phyloP scores from a whole-genome alignment of 768 basidiomycete genomes.

The Leucocoprinus birnbaumii region DNA sequence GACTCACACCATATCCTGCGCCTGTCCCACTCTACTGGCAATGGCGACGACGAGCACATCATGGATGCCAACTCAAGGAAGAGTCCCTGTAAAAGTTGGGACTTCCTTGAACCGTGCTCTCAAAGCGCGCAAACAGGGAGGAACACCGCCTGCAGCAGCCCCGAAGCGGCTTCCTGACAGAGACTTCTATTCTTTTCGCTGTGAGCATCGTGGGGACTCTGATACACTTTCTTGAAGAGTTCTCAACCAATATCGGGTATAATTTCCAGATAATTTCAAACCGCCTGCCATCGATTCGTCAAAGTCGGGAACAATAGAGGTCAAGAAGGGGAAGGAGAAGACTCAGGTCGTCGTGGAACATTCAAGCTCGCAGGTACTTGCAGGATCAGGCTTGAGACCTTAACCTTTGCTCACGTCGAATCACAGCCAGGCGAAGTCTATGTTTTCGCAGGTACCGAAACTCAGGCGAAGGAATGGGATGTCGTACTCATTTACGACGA shows the following conservation, averaged over 20 bases:
- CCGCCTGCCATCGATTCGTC: slow-evolving; percentile 66
- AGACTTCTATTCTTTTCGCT: slow-evolving; percentile 77
- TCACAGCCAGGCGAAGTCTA: slow-evolving; percentile 48
- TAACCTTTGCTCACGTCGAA: not conserved
- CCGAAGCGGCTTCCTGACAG: slow-evolving; percentile 52
- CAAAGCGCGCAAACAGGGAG: slow-evolving; percentile 68
- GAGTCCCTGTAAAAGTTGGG: slow-evolving; percentile 58
- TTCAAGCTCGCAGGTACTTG: slow-evolving; percentile 55
- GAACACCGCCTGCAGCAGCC: slow-evolving; percentile 26
- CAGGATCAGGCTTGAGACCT: not conserved
- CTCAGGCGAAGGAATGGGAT: slow-evolving; percentile 62
- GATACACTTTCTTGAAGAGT: not conserved
- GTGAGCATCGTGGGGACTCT: slow-evolving; percentile 37
- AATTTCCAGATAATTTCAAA: slow-evolving; percentile 65
- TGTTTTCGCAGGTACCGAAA: slow-evolving; percentile 56
- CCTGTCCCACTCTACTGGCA: slow-evolving; percentile 7
- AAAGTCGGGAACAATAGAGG: slow-evolving; percentile 64
- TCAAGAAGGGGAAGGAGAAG: slow-evolving; percentile 50
- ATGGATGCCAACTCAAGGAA: slow-evolving; percentile 62
- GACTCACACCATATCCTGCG: not conserved
- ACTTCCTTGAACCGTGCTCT: slow-evolving; percentile 60
- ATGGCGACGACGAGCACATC: slow-evolving; percentile 42
- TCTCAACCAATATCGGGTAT: not conserved
- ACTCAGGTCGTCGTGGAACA: slow-evolving; percentile 62
- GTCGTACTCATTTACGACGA: slow-evolving; percentile 83